phyloP scores from a whole-genome alignment of 169 alveolate genomes.

The Theileria sp. region DNA sequence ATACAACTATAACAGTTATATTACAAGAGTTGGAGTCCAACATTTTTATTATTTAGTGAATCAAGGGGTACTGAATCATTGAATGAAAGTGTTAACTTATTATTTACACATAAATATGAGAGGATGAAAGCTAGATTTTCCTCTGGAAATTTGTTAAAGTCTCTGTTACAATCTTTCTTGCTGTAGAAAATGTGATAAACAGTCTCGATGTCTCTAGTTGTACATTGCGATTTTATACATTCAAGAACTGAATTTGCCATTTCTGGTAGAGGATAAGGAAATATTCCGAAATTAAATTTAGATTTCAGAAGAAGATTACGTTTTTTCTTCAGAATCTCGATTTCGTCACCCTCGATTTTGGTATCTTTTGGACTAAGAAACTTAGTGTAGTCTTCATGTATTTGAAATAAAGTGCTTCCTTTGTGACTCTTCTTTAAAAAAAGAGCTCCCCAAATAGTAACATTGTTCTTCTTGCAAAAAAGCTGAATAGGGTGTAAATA shows the following conservation, averaged over 20 bases:
- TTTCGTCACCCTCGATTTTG: neutral
- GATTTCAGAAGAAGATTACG: conserved; percentile 20
- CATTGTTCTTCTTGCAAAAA: conserved; percentile 32
- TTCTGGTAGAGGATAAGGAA: conserved; percentile 36
- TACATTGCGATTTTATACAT: conserved; percentile 30
- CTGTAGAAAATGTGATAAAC: conserved; percentile 40
- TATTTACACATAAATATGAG: conserved; percentile 18
- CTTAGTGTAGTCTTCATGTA: conserved; percentile 21
- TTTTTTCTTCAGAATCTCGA: conserved; percentile 18
- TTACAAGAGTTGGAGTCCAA: conserved; percentile 42
- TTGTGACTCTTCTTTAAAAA: conserved; percentile 13
- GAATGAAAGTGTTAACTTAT: conserved; percentile 11
- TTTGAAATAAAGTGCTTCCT: neutral
- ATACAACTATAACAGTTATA: neutral
- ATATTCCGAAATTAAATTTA: conserved; percentile 23
- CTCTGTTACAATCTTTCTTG: conserved; percentile 37
- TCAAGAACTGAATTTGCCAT: conserved; percentile 36
- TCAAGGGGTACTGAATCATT: conserved; percentile 14
- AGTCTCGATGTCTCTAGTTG: conserved; percentile 48
- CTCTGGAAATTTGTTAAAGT: conserved; percentile 46
- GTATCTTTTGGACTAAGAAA: neutral
- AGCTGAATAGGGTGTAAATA: conserved; percentile 34
- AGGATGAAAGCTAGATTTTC: conserved; percentile 50
- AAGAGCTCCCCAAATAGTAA: conserved; percentile 57
- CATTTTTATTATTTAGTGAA: conserved; percentile 46